A percentile compares a stretch with the other conserved stretches of the same genome.
These are phyloP conservation scores for Trapa bicornis DNA, from an alignment of 345 rosid genomes.

Conservation along the genomic window DNA sequence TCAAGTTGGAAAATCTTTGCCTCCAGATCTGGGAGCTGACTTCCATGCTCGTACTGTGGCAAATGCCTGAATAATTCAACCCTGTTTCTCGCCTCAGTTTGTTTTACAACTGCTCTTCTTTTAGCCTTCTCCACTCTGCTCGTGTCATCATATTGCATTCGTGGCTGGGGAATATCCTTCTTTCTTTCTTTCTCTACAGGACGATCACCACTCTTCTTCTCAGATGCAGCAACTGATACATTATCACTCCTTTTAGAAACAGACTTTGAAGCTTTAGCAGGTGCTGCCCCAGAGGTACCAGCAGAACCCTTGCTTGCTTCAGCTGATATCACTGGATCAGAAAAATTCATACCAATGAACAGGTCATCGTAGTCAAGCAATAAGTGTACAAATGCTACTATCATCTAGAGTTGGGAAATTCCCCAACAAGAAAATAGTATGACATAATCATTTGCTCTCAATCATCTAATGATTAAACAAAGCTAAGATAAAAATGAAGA, in stretches of 20 bases:
- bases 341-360: neutral
- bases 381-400: neutral
- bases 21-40: conserved; percentile 80
- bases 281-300: conserved; percentile 4
- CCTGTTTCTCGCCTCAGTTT: conserved; percentile 74
- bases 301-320: conserved; percentile 3
- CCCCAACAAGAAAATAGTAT: neutral
- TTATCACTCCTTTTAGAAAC: conserved; percentile 47
- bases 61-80: conserved; percentile 95
- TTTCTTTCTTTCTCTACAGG: conserved; percentile 71
- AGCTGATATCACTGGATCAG: neutral
- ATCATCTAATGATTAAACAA: neutral
- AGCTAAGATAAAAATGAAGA: neutral
- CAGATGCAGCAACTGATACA: conserved; percentile 38
- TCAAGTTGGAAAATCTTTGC: conserved; percentile 74
- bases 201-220: conserved; percentile 65
- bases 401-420: neutral
- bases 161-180: conserved; percentile 92
- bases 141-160: conserved; percentile 84
- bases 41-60: conserved; percentile 92
- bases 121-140: conserved; percentile 91
- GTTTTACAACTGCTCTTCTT: conserved; percentile 76
- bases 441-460: neutral
- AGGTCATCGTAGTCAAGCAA: neutral
- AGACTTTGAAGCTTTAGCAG: conserved; percentile 41